Evolutionary conservation across 2,329 filamentous ascomycete species (phyloP).

Genomic region (Fusarium musae): DNA sequence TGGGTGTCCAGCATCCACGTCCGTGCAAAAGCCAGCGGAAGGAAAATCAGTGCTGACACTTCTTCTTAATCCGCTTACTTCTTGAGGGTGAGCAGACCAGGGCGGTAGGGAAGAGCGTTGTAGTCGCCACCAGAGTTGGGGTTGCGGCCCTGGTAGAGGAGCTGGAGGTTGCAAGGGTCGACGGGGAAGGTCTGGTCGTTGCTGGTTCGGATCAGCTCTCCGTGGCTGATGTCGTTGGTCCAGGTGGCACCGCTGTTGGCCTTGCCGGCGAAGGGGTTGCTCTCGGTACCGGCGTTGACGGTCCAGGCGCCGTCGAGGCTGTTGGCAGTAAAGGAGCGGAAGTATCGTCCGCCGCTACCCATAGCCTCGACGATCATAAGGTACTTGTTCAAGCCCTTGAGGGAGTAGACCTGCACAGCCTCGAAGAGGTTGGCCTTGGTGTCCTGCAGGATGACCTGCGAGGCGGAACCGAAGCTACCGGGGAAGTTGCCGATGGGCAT

Average conservation of each 20-base stretch:
- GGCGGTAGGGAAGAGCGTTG: constrained; percentile 12
- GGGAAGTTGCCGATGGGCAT: constrained; percentile 74
- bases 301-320: constrained; percentile 69
- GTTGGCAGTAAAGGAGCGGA: constrained; percentile 63
- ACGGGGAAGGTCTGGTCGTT: constrained; percentile 71
- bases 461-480: constrained; percentile 58
- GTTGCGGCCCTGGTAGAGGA: constrained; percentile 69
- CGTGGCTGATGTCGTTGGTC: constrained; percentile 75
- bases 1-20: constrained; percentile 1
- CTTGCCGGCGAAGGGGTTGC: constrained; percentile 73
- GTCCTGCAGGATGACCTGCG: constrained; percentile 52
- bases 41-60: background rate
- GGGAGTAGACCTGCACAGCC: constrained; percentile 73
- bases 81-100: constrained; percentile 12
- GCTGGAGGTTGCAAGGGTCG: constrained; percentile 71
- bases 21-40: background rate
- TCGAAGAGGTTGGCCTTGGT: constrained; percentile 69
- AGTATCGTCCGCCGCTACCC: constrained; percentile 57
- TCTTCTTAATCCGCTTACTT: constrained; percentile 1
- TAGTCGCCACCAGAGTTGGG: constrained; percentile 59
- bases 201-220: constrained; percentile 67
- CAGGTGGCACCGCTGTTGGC: constrained; percentile 70
- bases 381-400: constrained; percentile 65
- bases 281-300: constrained; percentile 64
- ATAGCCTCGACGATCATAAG: constrained; percentile 76